Evolutionary conservation across 768 basidiomycete genomes (phyloP).

Genomic region (Calocybe gangraenosa): DNA sequence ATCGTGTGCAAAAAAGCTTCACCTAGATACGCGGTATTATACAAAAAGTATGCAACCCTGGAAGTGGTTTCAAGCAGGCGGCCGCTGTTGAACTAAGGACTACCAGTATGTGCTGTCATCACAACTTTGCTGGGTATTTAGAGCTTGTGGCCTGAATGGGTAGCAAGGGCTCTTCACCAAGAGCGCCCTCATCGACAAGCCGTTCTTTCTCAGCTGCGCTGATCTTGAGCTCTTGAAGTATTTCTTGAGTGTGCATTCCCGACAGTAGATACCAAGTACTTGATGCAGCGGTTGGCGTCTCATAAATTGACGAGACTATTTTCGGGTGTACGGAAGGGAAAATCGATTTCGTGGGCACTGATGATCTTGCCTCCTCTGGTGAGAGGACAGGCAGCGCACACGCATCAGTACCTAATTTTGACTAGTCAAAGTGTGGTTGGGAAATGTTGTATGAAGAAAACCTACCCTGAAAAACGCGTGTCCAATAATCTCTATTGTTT

Average conservation of each 20-base stretch:
- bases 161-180: slow-evolving; percentile 29
- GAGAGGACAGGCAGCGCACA: slow-evolving; percentile 69
- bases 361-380: slow-evolving; percentile 52
- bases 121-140: slow-evolving; percentile 8
- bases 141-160: slow-evolving; percentile 15
- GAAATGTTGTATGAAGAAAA: too few species aligned
- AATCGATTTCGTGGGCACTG: slow-evolving; percentile 30
- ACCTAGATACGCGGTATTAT: too few species aligned
- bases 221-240: slow-evolving; percentile 51
- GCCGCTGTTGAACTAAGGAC: too few species aligned
- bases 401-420: slow-evolving; percentile 68
- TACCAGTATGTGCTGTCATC: too few species aligned
- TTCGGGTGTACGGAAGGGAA: slow-evolving; percentile 53
- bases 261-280: slow-evolving; percentile 30
- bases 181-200: slow-evolving; percentile 43
- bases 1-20: too few species aligned
- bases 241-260: slow-evolving; percentile 50
- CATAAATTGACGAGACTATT: slow-evolving; percentile 26
- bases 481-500: slow-evolving; percentile 66
- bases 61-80: too few species aligned
- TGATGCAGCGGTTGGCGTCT: slow-evolving; percentile 2
- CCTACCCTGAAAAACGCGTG: slow-evolving; percentile 59
- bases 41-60: too few species aligned
- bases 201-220: slow-evolving; percentile 31
- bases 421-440: too few species aligned